phyloP scores from a whole-genome alignment of 108 stramenopile genomes.

The Cyclotella atomus region DNA sequence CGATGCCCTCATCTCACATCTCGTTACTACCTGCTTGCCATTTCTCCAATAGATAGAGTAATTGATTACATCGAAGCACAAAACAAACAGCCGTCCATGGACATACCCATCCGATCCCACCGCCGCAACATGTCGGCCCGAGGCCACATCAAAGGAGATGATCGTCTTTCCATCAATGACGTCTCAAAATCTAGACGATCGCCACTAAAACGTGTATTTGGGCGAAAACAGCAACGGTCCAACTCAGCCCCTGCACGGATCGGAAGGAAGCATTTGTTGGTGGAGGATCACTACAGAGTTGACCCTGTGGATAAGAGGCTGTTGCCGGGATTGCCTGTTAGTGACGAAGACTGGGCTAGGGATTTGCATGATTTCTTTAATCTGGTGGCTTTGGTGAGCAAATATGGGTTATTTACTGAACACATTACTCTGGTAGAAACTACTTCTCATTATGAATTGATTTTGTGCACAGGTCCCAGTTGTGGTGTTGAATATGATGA shows the following conservation, averaged over 20 bases:
- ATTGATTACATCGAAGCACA: background rate
- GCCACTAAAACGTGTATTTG: conserved; percentile 15
- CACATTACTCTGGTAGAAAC: no score
- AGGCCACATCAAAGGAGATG: no score
- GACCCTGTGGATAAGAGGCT: conserved; percentile 54
- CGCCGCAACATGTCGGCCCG: conserved; percentile 18
- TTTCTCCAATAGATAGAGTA: no score
- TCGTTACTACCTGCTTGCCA: no score
- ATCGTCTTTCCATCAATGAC: background rate
- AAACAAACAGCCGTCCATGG: conserved; percentile 3
- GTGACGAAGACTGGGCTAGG: conserved; percentile 72
- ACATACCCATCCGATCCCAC: conserved; percentile 24
- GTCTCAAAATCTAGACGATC: conserved; percentile 1
- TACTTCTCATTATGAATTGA: no score
- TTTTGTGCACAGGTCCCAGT: conserved; percentile 58
- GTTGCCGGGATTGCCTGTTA: conserved; percentile 77
- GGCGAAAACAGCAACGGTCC: conserved; percentile 14
- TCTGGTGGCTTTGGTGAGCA: conserved; percentile 69
- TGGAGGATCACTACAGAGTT: conserved; percentile 77
- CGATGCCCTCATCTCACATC: no score
- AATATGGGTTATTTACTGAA: no score
- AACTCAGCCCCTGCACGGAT: conserved; percentile 38
- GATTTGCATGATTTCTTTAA: conserved; percentile 91
- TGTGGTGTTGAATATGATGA: conserved; percentile 79
- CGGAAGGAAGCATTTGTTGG: conserved; percentile 32